These are phyloP conservation scores for Dichotomocladium elegans DNA, from an alignment of 371 early-diverging fungal genomes.

Conservation along the genomic window DNA sequence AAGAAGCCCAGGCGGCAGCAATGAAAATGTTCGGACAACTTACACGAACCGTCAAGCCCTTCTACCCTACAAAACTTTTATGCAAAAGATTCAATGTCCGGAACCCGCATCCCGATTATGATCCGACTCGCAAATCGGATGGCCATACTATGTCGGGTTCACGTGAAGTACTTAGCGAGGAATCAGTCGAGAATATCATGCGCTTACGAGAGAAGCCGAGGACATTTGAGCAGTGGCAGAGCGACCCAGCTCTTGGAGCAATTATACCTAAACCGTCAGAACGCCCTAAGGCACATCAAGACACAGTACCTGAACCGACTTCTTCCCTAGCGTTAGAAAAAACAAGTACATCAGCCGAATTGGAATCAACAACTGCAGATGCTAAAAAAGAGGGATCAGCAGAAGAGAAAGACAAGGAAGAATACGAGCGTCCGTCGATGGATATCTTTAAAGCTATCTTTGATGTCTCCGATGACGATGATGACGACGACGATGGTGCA, in stretches of 20 bases:
- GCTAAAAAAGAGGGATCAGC: neutral
- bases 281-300: neutral
- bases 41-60: constrained; percentile 62
- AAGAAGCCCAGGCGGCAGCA: constrained; percentile 63
- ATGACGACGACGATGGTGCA: constrained; percentile 22
- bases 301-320: neutral
- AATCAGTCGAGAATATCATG: constrained; percentile 58
- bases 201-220: constrained; percentile 12
- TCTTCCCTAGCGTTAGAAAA: no score
- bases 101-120: constrained; percentile 67
- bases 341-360: neutral
- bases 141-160: constrained; percentile 38
- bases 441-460: constrained; percentile 88
- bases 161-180: constrained; percentile 50
- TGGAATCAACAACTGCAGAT: constrained; percentile 1
- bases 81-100: constrained; percentile 85
- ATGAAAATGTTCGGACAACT: constrained; percentile 74
- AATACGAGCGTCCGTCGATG: constrained; percentile 71
- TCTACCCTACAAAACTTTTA: constrained; percentile 66
- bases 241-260: constrained; percentile 32
- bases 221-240: constrained; percentile 2
- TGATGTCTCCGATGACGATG: constrained; percentile 62
- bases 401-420: constrained; percentile 35
- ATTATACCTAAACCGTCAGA: constrained; percentile 46
- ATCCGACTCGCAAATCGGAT: constrained; percentile 16